Conservation (phyloP, 805 yeast species). For the Yamadazyma insecticola region DNA sequence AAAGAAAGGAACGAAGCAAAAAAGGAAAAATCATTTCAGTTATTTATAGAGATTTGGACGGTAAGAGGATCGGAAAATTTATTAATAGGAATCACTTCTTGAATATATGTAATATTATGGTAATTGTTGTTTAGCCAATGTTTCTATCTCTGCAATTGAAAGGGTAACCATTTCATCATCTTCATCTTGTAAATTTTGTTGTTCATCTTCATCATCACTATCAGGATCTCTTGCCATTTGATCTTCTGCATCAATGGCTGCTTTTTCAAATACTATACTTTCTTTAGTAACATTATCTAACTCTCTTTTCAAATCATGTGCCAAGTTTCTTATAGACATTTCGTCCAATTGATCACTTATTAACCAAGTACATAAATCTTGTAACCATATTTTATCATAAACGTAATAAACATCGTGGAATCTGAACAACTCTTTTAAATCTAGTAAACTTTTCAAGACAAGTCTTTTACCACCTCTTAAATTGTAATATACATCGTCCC, state of each 20-base stretch:
- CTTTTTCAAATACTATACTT: constrained; percentile 55
- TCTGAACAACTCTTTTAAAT: constrained; percentile 67
- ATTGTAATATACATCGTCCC: constrained; percentile 69
- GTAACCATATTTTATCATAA: constrained; percentile 70
- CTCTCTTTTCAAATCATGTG: constrained; percentile 57
- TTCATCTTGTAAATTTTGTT: constrained; percentile 7
- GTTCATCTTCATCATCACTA: constrained; percentile 12
- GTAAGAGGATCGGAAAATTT: too few relatives aligned
- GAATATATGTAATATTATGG: not conserved
- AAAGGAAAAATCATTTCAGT: too few relatives aligned
- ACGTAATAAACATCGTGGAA: constrained; percentile 82
- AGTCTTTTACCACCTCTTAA: constrained; percentile 67
- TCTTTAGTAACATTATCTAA: constrained; percentile 32
- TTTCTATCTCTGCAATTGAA: constrained; percentile 53
- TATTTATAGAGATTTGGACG: too few relatives aligned
- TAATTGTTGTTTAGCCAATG: constrained; percentile 48
- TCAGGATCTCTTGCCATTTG: constrained; percentile 3
- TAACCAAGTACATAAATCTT: constrained; percentile 76
- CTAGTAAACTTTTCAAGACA: constrained; percentile 56
- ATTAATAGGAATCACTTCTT: too few relatives aligned
- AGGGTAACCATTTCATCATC: constrained; percentile 38
- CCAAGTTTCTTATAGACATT: constrained; percentile 53
- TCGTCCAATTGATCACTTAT: constrained; percentile 61
- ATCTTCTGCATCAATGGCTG: constrained; percentile 9
- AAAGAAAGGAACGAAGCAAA: too few relatives aligned